A percentile compares a stretch with the other conserved stretches of the same genome.
phyloP scores from a whole-genome alignment of 2,329 filamentous ascomycete genomes.

The Claviceps quebecensis region DNA sequence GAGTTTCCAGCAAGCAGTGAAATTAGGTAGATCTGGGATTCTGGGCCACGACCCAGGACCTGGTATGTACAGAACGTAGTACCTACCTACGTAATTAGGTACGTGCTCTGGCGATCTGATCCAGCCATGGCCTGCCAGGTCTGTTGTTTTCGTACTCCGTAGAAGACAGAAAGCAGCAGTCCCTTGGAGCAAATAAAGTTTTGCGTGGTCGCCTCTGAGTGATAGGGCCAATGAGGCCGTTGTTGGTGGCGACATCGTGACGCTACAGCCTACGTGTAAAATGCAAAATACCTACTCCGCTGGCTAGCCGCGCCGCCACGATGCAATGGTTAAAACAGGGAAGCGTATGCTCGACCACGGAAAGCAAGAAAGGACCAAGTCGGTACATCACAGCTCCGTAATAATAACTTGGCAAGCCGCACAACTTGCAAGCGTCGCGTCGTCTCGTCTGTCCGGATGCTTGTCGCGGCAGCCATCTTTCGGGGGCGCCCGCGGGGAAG shows the following conservation, averaged over 20 bases:
- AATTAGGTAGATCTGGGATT: not conserved
- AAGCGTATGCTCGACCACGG: not conserved
- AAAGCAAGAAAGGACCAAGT: not conserved
- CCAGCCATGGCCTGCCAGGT: not conserved
- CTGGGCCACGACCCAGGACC: not conserved
- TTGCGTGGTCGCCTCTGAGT: not conserved
- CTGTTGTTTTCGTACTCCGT: not conserved
- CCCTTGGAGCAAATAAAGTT: not conserved
- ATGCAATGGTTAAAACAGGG: not conserved
- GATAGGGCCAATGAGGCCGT: not conserved
- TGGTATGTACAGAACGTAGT: not conserved
- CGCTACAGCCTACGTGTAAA: not conserved
- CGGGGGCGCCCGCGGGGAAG: not conserved
- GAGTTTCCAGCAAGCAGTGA: not conserved
- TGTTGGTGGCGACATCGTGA: constrained; percentile 1
- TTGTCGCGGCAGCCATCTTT: not conserved
- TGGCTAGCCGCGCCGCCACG: not conserved
- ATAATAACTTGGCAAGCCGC: too few species aligned
- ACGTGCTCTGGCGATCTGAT: not conserved
- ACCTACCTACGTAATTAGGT: not conserved
- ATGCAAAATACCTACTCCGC: not conserved
- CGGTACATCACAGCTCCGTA: too few species aligned
- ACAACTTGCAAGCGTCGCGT: too few species aligned
- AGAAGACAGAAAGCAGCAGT: too few species aligned
- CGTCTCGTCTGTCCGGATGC: too few species aligned